Evolutionary conservation across 2,329 filamentous ascomycete species (phyloP).

Genomic region (Fusarium paranaense): DNA sequence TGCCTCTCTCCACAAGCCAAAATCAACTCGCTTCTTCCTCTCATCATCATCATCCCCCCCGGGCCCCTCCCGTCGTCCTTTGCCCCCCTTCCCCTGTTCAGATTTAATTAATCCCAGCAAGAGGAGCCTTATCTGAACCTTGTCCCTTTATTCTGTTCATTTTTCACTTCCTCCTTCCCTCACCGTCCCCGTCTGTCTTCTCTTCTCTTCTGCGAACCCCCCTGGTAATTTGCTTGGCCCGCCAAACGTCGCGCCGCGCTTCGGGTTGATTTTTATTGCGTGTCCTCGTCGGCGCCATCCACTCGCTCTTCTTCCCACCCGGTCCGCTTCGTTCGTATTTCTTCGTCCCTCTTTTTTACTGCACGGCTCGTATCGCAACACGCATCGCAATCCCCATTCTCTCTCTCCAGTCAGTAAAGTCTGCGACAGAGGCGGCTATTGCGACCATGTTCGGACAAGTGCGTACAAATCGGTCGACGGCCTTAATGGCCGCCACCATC

Average conservation of each 20-base stretch:
- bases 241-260: slow-evolving; percentile 30
- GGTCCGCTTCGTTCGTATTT: slow-evolving; percentile 4
- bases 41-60: neutral
- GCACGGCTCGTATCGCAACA: neutral
- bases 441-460: slow-evolving; percentile 48
- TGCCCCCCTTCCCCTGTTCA: slow-evolving; percentile 16
- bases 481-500: slow-evolving; percentile 45
- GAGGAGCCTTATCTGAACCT: slow-evolving; percentile 32
- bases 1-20: slow-evolving; percentile 1
- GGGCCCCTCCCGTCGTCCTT: neutral
- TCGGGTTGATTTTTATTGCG: slow-evolving; percentile 29
- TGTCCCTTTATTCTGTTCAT: slow-evolving; percentile 30
- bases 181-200: slow-evolving; percentile 11
- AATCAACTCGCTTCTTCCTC: neutral
- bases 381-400: neutral
- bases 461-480: slow-evolving; percentile 47
- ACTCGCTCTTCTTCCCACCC: slow-evolving; percentile 20
- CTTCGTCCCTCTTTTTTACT: slow-evolving; percentile 3
- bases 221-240: slow-evolving; percentile 15
- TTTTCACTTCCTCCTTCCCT: slow-evolving; percentile 18
- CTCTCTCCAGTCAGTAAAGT: neutral
- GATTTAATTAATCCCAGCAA: slow-evolving; percentile 34
- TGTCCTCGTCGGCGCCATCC: slow-evolving; percentile 37
- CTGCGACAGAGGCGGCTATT: slow-evolving; percentile 30
- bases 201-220: slow-evolving; percentile 29